These are phyloP conservation scores for Lepidium campestre DNA, from an alignment of 441 rosid genomes.

Conservation along the genomic window DNA sequence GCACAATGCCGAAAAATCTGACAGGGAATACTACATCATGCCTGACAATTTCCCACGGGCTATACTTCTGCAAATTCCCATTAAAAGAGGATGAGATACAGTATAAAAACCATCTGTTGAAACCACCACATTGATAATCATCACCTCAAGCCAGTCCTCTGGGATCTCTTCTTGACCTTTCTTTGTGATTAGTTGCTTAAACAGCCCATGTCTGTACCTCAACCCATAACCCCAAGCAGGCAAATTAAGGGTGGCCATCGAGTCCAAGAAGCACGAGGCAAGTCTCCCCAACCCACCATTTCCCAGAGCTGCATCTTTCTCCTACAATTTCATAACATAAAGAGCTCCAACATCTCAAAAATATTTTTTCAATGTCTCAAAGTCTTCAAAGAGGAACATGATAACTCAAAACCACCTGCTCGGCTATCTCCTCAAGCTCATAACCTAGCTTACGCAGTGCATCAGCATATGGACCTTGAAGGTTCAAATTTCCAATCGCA, in stretches of 20 bases:
- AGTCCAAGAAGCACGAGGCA: constrained; percentile 95
- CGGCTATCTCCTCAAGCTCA: constrained; percentile 74
- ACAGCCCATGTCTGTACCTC: constrained; percentile 89
- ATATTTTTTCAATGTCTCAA: background rate
- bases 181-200: constrained; percentile 80
- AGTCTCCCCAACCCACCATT: constrained; percentile 99
- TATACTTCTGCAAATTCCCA: constrained; percentile 73
- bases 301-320: constrained; percentile 98
- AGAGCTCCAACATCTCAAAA: constrained; percentile 1
- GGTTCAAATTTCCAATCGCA: constrained; percentile 74
- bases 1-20: constrained; percentile 79
- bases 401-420: constrained; percentile 52
- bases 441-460: constrained; percentile 78
- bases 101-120: background rate
- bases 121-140: background rate
- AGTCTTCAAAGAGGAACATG: background rate
- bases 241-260: constrained; percentile 92
- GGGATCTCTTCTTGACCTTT: constrained; percentile 94
- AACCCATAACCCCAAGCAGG: constrained; percentile 99
- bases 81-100: constrained; percentile 24
- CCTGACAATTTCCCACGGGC: constrained; percentile 99
- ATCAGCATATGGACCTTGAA: constrained; percentile 73
- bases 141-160: constrained; percentile 99
- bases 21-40: constrained; percentile 84
- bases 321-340: constrained; percentile 38